These are phyloP conservation scores for Zostera marina DNA, from an alignment of 116 monocot genomes.

Conservation along the genomic window DNA sequence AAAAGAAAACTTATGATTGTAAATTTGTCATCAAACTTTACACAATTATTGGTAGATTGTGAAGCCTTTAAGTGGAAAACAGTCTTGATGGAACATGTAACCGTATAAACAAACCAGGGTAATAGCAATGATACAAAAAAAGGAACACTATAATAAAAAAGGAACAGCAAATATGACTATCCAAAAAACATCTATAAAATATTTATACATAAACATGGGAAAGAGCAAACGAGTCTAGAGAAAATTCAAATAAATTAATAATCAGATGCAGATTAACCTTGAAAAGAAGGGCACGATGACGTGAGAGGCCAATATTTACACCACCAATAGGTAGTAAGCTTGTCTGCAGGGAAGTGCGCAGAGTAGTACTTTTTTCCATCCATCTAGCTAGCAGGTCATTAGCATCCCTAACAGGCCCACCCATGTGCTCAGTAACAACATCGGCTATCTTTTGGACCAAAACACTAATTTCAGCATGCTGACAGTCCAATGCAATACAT, in stretches of 20 bases:
- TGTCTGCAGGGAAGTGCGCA: constrained; percentile 67
- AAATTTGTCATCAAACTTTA: neutral
- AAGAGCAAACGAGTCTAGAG: too few relatives aligned
- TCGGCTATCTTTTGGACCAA: constrained; percentile 87
- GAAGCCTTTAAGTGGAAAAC: neutral
- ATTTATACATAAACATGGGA: too few relatives aligned
- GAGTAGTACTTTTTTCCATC: constrained; percentile 70
- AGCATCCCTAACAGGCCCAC: constrained; percentile 90
- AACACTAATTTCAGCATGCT: constrained; percentile 26
- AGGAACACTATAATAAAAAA: constrained; percentile 10
- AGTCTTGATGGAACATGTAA: neutral
- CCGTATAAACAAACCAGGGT: neutral
- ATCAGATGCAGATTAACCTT: constrained; percentile 36
- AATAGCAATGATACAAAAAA: neutral
- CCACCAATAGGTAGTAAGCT: constrained; percentile 86
- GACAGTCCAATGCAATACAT: constrained; percentile 62
- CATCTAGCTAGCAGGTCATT: constrained; percentile 64
- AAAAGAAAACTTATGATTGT: neutral
- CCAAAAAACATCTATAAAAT: too few relatives aligned
- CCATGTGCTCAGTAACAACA: constrained; percentile 87
- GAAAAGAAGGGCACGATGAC: constrained; percentile 94
- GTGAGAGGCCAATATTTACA: constrained; percentile 65
- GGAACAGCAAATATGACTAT: neutral
- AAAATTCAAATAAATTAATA: neutral
- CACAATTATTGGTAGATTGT: too few relatives aligned